Evolutionary conservation across 345 rosid species (phyloP).

Genomic region (Kandelia obovata): DNA sequence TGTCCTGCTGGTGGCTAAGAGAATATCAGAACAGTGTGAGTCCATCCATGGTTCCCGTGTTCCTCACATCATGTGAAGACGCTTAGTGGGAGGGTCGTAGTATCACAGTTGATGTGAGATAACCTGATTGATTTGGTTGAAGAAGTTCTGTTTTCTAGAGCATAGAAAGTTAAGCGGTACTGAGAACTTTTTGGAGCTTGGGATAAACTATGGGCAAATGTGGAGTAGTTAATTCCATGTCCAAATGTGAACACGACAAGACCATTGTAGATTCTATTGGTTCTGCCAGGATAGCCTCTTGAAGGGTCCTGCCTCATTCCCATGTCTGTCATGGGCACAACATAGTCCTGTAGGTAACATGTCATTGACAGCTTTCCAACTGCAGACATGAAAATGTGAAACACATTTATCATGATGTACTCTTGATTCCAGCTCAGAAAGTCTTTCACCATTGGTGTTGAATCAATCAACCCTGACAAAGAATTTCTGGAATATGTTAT

Average conservation of each 20-base stretch:
- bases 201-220: slow-evolving; percentile 40
- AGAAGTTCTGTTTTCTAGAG: slow-evolving; percentile 34
- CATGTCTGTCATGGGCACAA: slow-evolving; percentile 33
- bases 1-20: slow-evolving; percentile 50
- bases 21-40: slow-evolving; percentile 66
- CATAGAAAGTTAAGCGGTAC: slow-evolving; percentile 30
- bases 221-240: slow-evolving; percentile 65
- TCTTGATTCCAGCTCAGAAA: too few relatives aligned
- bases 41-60: slow-evolving; percentile 67
- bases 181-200: slow-evolving; percentile 42
- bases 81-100: slow-evolving; percentile 29
- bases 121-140: slow-evolving; percentile 38
- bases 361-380: slow-evolving; percentile 34
- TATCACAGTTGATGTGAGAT: slow-evolving; percentile 51
- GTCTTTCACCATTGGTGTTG: too few relatives aligned
- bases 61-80: slow-evolving; percentile 59
- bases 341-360: slow-evolving; percentile 26
- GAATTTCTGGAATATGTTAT: too few relatives aligned
- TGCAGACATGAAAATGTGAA: background rate
- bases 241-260: slow-evolving; percentile 83
- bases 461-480: too few relatives aligned
- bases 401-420: too few relatives aligned
- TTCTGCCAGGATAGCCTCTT: slow-evolving; percentile 24
- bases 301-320: slow-evolving; percentile 20
- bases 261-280: slow-evolving; percentile 74